Evolutionary conservation across 1,284 basidiomycete genomes (phyloP), one percentile per base, ranked within the genome.

Genomic region (Moesziomyces aphidis): DNA sequence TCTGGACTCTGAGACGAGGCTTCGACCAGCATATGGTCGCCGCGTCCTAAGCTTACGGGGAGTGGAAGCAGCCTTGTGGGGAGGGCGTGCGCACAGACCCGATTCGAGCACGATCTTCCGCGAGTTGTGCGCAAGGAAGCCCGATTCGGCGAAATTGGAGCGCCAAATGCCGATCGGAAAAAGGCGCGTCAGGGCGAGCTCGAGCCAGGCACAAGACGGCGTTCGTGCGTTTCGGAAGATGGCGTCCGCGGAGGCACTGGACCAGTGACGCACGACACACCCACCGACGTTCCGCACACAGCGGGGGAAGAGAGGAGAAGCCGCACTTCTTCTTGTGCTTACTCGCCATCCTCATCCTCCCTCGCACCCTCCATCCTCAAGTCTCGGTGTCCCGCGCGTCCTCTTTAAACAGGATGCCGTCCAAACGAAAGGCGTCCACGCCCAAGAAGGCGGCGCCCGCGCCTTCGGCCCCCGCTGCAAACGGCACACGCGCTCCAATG

Each of bases 361-460:
- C 43, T 47, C 54, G 34, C 22, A 9, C 6, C 34, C 36, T 52
- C 34, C 42, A 34, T 39, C 50, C 31, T 7, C 22, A 31, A 48
- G 15, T 19, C 39, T 19, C 39, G 31, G 31, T 34, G 13, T 34
- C 13, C 31, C 13, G 10, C 31, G 31, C 13, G 31, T 42, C 17
- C 39, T 39, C 47, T 10, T 6, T 28, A 31, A 24, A 7, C 15
- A 45, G 3, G 21, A 74, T 74, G 72, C 72, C 67, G 24, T 55
- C 63, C 21, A 66, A 63, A 56, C 61, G 64, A 42, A 70, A 51
- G 47, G 55, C 48, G 39, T 52, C 45, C 34, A 73, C 70, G 60
- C 71, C 71, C 50, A 71, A 68, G 58, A 75, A 71, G 61, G 48
- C 53, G 17, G 28, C 59, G 19, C 46, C 65, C 6, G 45, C 62